Conservation (phyloP, 345 rosid species). For the Viola odorata region DNA sequence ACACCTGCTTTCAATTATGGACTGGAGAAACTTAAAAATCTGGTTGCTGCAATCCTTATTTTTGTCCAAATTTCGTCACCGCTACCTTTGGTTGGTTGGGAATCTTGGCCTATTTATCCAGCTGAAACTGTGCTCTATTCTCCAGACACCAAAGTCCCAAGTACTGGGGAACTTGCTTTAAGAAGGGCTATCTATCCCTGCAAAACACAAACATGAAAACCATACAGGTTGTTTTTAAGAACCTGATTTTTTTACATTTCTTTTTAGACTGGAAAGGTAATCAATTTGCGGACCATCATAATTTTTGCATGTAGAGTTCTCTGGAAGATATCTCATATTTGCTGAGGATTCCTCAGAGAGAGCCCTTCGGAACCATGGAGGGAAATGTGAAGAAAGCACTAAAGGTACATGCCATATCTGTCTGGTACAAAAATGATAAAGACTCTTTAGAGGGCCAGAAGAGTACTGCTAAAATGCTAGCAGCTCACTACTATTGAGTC, state of each 20-base stretch:
- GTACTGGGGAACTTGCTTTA: slow-evolving; percentile 93
- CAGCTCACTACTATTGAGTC: too few relatives aligned
- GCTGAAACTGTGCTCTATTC: slow-evolving; percentile 79
- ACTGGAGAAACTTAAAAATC: slow-evolving; percentile 38
- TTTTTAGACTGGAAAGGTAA: slow-evolving; percentile 5
- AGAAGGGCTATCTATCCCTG: slow-evolving; percentile 89
- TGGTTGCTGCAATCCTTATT: slow-evolving; percentile 43
- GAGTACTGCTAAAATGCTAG: too few relatives aligned
- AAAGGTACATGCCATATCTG: slow-evolving; percentile 35
- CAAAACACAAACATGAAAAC: slow-evolving; percentile 78
- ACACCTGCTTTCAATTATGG: slow-evolving; percentile 27
- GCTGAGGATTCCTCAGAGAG: slow-evolving; percentile 90
- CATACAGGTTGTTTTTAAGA: slow-evolving; percentile 48
- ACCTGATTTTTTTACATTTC: background rate
- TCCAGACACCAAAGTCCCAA: slow-evolving; percentile 85
- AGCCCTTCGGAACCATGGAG: slow-evolving; percentile 96
- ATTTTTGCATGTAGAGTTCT: slow-evolving; percentile 45
- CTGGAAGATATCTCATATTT: slow-evolving; percentile 87
- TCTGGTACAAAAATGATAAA: background rate
- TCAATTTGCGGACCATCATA: slow-evolving; percentile 15
- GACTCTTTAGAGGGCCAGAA: too few relatives aligned
- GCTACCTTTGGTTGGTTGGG: slow-evolving; percentile 46
- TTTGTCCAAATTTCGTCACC: slow-evolving; percentile 64
- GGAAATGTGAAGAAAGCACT: slow-evolving; percentile 89
- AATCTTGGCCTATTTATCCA: slow-evolving; percentile 38